Evolutionary conservation across 768 basidiomycete genomes (phyloP), one percentile per base, ranked within the genome.

Genomic region (Xerocomellus amylosporus): DNA sequence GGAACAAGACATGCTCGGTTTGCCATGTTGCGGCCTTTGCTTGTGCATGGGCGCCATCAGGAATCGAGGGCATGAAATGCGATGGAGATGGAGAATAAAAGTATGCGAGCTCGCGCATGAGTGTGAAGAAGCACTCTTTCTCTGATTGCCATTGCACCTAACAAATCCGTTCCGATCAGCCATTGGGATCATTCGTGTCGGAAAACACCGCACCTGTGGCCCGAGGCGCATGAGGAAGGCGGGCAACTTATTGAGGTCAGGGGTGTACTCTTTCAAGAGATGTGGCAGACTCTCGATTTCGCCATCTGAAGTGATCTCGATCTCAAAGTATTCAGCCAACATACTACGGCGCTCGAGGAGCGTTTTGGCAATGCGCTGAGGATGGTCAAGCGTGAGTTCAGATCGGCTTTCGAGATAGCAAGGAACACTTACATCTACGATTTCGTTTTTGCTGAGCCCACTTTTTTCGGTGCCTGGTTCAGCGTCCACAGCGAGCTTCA

Each of bases 141-240:
- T 99, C 97, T 0, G 80, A 78, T 19, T 79, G 77, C 97, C 97
- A 99, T 63, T 94, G 78, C 26, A 98, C 93, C 90, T 98, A 60
- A 17, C 24, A 33, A 38, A 15, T 1, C 10, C 22, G 5, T 22
- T 28, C 14, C 9, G 0, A 19, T 56, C 47, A 58, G 12, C 22
- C 12, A 15, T 22, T 7, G 6, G 8, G 8, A n/a, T 39, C 28
- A 14, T 24, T 9, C 40, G 1, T 10, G 22, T 30, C 41, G 51
- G 33, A 19, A 46, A 24, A 49, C 1, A 0, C 24, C 68, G 54
- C 53, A 93, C 94, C 79, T 90, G 87, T n/a, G 93, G 90, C 0
- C 93, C 95, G 7, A 97, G 81, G 39, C 93, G 81, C 86, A 98
- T 88, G 41, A 96, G 77, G 57, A 98, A 91, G 52, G 84, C 77